Evolutionary conservation across 805 yeast genomes (phyloP), one percentile per base, ranked within the genome.

Genomic region (Lipomyces spencermartinsiae): DNA sequence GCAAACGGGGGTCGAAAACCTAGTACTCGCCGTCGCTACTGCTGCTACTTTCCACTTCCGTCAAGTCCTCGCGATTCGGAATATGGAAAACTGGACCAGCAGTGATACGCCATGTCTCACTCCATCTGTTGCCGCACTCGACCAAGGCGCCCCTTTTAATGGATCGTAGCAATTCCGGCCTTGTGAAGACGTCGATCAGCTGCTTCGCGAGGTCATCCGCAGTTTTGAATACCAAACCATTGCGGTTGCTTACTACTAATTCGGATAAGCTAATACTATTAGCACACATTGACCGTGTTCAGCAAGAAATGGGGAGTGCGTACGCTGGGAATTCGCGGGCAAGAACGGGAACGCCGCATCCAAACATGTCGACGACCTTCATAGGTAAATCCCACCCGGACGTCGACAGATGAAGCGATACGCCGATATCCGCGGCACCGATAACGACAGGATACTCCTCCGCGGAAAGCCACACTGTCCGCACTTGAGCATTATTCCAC

Each of bases 301-400:
- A 31, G 35, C 14, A 14, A 10, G 4, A 14, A 12, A 14, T 8
- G 56, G 54, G 49, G 2, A 16, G 19, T 9, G 39, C 72, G 4
- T 62, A 83, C 1, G 97, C 94, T 0, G 89, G 87, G 76, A 92
- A 95, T 49, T 83, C 81, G 66, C 93, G 81, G 0, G 97, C 86
- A 1, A 93, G 81, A 0, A 93, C 98, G 0, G 99, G 99, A 12
- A 95, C 81, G 0, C 98, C 98, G 71, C 95, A 91, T 0, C 99
- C 99, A 81, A 94, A 93, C 85, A 94, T 87, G 75, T 95, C 99
- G 5, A 94, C 89, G 46, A 95, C 91, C 78, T 95, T 95, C 99
- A 95, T 95, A 0, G 99, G 99, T 66, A 95, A 83, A 75, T 95
- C 99, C 65, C 91, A 83, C 0, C 99, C 99, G 58, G 97, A 90